A percentile compares a stretch with the other conserved stretches of the same genome.
Evolutionary conservation across 441 rosid species (phyloP).

Genomic region (Theobroma grandiflorum): DNA sequence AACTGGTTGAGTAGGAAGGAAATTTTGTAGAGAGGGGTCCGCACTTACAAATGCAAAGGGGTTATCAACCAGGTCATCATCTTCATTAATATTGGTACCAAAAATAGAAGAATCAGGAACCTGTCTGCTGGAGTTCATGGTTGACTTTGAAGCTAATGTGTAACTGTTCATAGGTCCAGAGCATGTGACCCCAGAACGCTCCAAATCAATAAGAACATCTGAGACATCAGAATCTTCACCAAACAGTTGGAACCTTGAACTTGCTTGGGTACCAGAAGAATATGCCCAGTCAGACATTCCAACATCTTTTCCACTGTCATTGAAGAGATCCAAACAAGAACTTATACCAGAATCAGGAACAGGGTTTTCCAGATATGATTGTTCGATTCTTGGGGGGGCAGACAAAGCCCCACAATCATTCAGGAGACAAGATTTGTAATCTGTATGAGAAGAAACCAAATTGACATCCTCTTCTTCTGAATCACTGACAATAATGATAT

Average conservation of each 20-base stretch:
- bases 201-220: slow-evolving; percentile 35
- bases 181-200: slow-evolving; percentile 23
- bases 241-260: slow-evolving; percentile 33
- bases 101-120: slow-evolving; percentile 28
- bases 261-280: slow-evolving; percentile 19
- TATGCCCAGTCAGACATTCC: slow-evolving; percentile 34
- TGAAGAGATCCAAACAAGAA: slow-evolving; percentile 27
- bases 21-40: slow-evolving; percentile 30
- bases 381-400: slow-evolving; percentile 13
- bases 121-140: slow-evolving; percentile 19
- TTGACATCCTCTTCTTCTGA: slow-evolving; percentile 38
- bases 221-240: slow-evolving; percentile 34
- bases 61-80: slow-evolving; percentile 31
- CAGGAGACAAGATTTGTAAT: slow-evolving; percentile 16
- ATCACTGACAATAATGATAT: slow-evolving; percentile 40
- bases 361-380: slow-evolving; percentile 31
- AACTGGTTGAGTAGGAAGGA: slow-evolving; percentile 31
- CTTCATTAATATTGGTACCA: slow-evolving; percentile 17
- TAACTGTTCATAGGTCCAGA: slow-evolving; percentile 35
- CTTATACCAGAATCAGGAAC: slow-evolving; percentile 22
- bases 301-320: slow-evolving; percentile 12
- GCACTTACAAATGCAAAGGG: slow-evolving; percentile 28
- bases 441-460: slow-evolving; percentile 12
- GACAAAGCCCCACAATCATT: slow-evolving; percentile 3
- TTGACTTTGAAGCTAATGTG: slow-evolving; percentile 21